Evolutionary conservation across 805 yeast genomes (phyloP), one percentile per base, ranked within the genome.

Genomic region (Pichia sporocuriosa): DNA sequence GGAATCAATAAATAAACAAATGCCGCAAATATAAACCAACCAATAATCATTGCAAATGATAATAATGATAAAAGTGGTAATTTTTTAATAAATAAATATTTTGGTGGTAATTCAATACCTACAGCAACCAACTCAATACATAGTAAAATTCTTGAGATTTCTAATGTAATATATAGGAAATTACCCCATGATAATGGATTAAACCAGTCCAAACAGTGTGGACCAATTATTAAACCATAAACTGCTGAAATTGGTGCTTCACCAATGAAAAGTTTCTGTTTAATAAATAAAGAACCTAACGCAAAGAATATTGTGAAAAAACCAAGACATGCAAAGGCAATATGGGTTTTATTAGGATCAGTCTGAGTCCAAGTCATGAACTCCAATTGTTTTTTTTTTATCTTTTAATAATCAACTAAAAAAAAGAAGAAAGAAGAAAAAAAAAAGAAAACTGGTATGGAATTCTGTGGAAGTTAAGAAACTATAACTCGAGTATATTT

Each of bases 51-150:
- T 13, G 77, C 79, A 2, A 84, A 83, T n/a, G 77, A 59, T 42
- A 81, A 62, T 42, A 80, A 68, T 31, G 77, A 61, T 12, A 70
- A 54, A 27, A 81, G 70, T 21, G 79, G 70, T 20, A 59, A 41
- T 76, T 80, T 74, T 48, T 76, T 76, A 32, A 69, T 67, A 47
- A 66, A 63, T 65, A 80, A 67, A 51, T 80, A 81, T 51, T 76
- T 75, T 32, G 76, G 68, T 12, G 88, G 88, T 46, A 81, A 66
- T 56, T 81, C 84, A 20, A 79, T 81, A 4, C 84, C 81, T 26
- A 78, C 81, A 2, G 84, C 75, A 44, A 78, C 78, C 35, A 81
- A 75, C 61, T 81, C 87, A 43, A 81, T 72, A 52, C 82, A 78
- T 47, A 81, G 65, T 7, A 81, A 80, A 5, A 81, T 69, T 28